Evolutionary conservation across 345 rosid genomes (phyloP), one percentile per base, ranked within the genome.

Genomic region (Isatis tinctoria): DNA sequence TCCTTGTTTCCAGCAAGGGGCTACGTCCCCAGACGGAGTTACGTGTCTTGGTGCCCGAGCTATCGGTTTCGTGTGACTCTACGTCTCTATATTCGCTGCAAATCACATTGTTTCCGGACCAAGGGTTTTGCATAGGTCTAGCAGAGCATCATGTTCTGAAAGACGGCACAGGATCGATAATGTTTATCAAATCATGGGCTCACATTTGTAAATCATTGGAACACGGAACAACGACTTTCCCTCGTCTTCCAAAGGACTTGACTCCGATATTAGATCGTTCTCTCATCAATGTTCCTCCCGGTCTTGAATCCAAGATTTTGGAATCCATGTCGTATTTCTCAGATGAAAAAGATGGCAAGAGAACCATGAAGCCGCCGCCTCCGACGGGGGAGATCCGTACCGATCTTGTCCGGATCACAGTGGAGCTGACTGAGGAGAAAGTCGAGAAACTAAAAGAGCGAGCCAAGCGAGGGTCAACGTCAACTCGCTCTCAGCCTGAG

Each of bases 161-260:
- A n/a, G 84, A 81, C 7, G 79, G 79, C 6, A 35, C 35, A 48
- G 26, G 51, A 41, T 43, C 60, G 0, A 17, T 45, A 6, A 30
- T 40, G 70, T 81, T 78, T 47, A 18, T 60, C 35, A 78, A 81
- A 45, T 35, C 84, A 5, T 78, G 78, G 80, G 80, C 80, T 56
- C 63, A 71, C 8, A 3, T 61, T 2, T 81, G 78, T 58, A 58
- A 74, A 10, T 54, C 60, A 7, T 3, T 54, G 10, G 36, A 2
- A 27, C 37, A 52, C 10, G 60, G 26, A 28, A 5, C 22, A 4
- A 2, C 12, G 2, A 24, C 36, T 3, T 28, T 16, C 9, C 60
- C 60, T 54, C 14, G 60, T 28, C 2, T 13, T 41, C 51, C 51
- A 45, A 8, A 16, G 10, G 41, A 33, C 17, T 17, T 78, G 8